A percentile compares a stretch with the other conserved stretches of the same genome.
phyloP scores from a whole-genome alignment of 306 rosid species.

The Fragaria ananassa region DNA sequence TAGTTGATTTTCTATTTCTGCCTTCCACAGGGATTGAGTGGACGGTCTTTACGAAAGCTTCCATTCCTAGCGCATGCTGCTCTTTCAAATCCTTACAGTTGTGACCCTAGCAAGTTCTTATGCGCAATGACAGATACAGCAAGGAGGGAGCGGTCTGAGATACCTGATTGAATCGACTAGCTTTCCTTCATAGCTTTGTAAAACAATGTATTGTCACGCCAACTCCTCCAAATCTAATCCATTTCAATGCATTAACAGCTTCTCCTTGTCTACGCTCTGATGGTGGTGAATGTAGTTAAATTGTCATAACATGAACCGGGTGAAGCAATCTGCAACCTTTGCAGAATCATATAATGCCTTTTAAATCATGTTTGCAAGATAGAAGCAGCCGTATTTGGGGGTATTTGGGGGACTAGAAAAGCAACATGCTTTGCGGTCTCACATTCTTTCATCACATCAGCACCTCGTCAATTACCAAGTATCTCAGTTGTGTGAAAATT shows the following conservation, averaged over 20 bases:
- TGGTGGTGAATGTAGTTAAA: neutral
- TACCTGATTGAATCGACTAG: conserved; percentile 57
- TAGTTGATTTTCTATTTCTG: neutral
- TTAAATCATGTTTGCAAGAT: no score
- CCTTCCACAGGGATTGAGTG: conserved; percentile 74
- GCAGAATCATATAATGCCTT: no score
- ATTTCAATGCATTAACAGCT: neutral
- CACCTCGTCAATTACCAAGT: no score
- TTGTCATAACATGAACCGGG: neutral
- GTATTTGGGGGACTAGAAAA: no score
- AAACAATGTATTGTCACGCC: neutral
- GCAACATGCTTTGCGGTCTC: no score
- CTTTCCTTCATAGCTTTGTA: conserved; percentile 17
- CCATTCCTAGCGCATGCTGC: conserved; percentile 87
- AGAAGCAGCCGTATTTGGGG: no score
- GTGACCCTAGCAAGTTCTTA: conserved; percentile 68
- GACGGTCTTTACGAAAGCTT: conserved; percentile 88
- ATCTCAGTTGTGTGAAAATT: no score
- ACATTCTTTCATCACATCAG: no score
- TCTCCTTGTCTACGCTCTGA: neutral
- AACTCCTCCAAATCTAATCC: neutral
- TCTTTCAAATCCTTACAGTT: conserved; percentile 57
- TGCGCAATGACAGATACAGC: conserved; percentile 75
- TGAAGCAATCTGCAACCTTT: no score
- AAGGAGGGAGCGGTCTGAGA: conserved; percentile 74